These are phyloP conservation scores for Xylaria scruposa DNA, from an alignment of 495 filamentous ascomycete genomes.

Conservation along the genomic window DNA sequence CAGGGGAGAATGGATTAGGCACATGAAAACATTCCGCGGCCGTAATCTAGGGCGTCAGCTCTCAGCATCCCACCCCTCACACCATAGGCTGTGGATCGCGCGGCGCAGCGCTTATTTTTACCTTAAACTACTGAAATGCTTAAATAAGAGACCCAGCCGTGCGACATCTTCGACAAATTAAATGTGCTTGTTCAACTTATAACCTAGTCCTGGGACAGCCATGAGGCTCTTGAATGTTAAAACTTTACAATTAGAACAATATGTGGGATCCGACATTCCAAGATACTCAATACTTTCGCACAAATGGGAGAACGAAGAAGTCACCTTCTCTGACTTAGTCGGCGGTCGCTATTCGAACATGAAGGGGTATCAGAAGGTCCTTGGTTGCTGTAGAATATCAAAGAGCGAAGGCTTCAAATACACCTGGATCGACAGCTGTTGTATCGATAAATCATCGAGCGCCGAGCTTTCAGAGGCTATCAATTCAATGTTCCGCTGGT, in stretches of 20 bases:
- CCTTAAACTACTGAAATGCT: no score
- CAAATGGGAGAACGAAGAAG: background rate
- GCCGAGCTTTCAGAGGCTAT: background rate
- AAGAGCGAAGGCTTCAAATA: background rate
- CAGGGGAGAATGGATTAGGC: no score
- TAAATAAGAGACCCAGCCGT: background rate
- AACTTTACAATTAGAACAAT: background rate
- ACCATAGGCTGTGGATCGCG: background rate
- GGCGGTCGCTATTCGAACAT: background rate
- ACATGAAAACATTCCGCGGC: no score
- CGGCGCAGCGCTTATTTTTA: background rate
- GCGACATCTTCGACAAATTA: background rate
- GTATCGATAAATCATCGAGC: conserved; percentile 4
- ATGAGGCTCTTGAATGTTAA: background rate
- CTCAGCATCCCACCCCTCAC: background rate
- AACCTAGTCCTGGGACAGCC: background rate
- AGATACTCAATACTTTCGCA: conserved; percentile 3
- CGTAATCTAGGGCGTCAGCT: background rate
- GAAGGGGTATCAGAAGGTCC: background rate
- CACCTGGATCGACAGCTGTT: conserved; percentile 4
- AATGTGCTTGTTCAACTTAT: background rate
- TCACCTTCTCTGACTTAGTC: background rate
- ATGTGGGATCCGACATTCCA: background rate
- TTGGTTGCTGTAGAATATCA: background rate
- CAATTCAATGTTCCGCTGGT: conserved; percentile 8